Base-by-base conservation (phyloP, 2,329 filamentous ascomycete genomes). In the Fusarium penzigii region DNA sequence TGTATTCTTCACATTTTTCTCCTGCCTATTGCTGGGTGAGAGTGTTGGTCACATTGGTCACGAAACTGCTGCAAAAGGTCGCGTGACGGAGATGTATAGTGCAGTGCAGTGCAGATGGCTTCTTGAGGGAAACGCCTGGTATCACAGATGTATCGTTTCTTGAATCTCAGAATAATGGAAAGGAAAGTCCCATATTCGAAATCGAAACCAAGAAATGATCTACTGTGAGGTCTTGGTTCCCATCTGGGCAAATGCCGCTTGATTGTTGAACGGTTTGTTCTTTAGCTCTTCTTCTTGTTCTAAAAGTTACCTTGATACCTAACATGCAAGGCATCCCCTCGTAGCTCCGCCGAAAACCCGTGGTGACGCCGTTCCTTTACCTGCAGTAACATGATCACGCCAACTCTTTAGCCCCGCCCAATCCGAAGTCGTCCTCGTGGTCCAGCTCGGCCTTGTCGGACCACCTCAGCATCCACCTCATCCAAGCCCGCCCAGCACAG, bases 381-480 rank as follows among this genome's bases (percentile, higher is more conserved):
- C 48, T 53, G 49, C 39, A 52, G 55, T 61, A 55, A 61, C 55
- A 59, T 59, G 59, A 64, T 58, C 17, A 16, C n/a, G 13, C 52
- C 41, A 41, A 51, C 32, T 39, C 40, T 17, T 44, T 58, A 58
- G 50, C 56, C 51, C 51, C 32, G 29, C 46, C 11, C 38, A n/a
- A 29, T 50, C 42, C 12, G 17, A 25, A 39, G 14, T 38, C 20
- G 10, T 42, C 40, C 17, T 36, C 29, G 36, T 57, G 39, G 46
- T 39, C 53, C 51, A 51, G 42, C 39, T 40, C 48, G 46, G 51
- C 52, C 48, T 49, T 39, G 56, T 61, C 52, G 58, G 48, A 54
- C 54, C 58, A 59, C 20, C 20, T 25, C 7, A 25, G 20, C 20
- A 25, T 25, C 20, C 20, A 25, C 20, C 20, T 25, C 20, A 25